Evolutionary conservation across 768 basidiomycete genomes (phyloP), one percentile per base, ranked within the genome.

Genomic region (Tulasnella sp.): DNA sequence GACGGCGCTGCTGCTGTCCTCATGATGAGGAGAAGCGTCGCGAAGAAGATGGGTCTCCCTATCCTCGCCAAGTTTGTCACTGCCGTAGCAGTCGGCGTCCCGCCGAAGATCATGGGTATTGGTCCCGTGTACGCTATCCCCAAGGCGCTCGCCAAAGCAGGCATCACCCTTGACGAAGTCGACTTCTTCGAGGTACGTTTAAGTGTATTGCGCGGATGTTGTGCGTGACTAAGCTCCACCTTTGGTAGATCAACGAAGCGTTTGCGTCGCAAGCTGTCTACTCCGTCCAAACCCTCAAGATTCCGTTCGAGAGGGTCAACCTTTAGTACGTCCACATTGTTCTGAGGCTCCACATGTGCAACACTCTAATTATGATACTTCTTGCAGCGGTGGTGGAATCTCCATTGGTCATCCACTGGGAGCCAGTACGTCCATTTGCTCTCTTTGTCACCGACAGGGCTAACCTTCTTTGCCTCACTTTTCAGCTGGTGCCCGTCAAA

Each of bases 1-100:
- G 95, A 97, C 75, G 95, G 94, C 65, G 94, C 94, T 2, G 92
- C 94, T 17, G 94, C 94, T 0, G 92, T 96, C 65, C 82, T 96
- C 67, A 88, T 95, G 71, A 83, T 91, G 34, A 86, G 92, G 63
- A 87, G 95, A 42, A 90, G 89, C 35, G 84, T 88, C 67, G 94
- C 95, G 5, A 87, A 88, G 79, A 87, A 87, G 74, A 89, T 95
- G 67, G 89, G 91, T 34, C 86, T 96, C n/a, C 90, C 91, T 62
- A 88, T 96, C 77, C 68, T 93, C 68, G 95, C 91, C 80, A 95
- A 95, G 81, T 95, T 87, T 78, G 86, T 93, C 77, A 84, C 84
- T 41, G 86, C 89, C 1, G 81, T 83, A 52, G 86, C 83, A 37
- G 86, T 90, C 11, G 94, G 95, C 76, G 93, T 95, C 16, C 90